Evolutionary conservation across 805 yeast genomes (phyloP).

Genomic region (Wickerhamiella slavikovae): DNA sequence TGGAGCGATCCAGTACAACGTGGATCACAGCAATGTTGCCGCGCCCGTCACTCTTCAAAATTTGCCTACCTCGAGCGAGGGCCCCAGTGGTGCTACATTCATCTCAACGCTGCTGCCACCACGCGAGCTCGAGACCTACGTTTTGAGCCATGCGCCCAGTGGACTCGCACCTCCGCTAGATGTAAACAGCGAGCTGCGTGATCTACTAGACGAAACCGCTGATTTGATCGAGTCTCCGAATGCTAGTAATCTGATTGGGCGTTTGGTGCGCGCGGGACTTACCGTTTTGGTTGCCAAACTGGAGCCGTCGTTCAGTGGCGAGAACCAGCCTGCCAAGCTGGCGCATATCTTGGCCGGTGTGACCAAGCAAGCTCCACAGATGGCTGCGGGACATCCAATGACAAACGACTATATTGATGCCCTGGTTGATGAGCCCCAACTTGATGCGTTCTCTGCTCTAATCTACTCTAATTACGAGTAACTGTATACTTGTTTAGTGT

Average conservation of each 20-base stretch:
- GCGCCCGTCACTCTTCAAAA: no score
- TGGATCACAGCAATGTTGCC: no score
- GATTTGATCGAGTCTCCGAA: conserved; percentile 24
- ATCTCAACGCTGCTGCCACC: conserved; percentile 28
- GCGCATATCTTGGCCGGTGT: conserved; percentile 54
- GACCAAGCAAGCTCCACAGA: conserved; percentile 39
- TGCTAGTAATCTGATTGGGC: conserved; percentile 19
- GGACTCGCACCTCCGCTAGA: conserved; percentile 5
- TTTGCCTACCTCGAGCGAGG: conserved; percentile 6
- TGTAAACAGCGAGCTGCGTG: conserved; percentile 13
- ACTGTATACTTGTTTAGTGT: no score
- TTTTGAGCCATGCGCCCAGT: conserved; percentile 28
- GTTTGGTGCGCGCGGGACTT: conserved; percentile 25
- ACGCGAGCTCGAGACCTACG: conserved; percentile 28
- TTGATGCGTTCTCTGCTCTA: conserved; percentile 77
- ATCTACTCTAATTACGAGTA: conserved; percentile 56
- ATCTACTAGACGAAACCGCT: conserved; percentile 24
- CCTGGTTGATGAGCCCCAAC: conserved; percentile 34
- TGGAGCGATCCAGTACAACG: conserved; percentile 17
- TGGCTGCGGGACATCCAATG: conserved; percentile 25
- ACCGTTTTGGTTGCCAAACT: conserved; percentile 25
- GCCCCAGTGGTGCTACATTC: conserved; percentile 10
- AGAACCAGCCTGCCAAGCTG: conserved; percentile 25
- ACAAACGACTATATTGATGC: conserved; percentile 25
- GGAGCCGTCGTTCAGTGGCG: conserved; percentile 10